Conservation (phyloP, 345 rosid genomes). For the Aurinia saxatilis region DNA sequence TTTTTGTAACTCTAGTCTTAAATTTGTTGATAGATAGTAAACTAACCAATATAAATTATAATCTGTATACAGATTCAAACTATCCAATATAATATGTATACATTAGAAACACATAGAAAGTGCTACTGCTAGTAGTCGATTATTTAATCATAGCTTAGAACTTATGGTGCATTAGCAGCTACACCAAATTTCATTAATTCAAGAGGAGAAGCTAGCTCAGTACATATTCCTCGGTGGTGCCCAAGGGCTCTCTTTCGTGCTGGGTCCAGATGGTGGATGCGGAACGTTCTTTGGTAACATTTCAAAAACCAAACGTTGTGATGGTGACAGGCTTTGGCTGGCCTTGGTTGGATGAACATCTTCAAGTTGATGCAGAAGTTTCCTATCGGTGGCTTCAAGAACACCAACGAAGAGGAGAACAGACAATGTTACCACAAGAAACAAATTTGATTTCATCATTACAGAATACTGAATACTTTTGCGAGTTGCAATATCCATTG, state of each 20-base stretch:
- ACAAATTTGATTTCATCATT: not conserved
- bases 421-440: not conserved
- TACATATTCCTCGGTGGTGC: not conserved
- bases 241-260: not conserved
- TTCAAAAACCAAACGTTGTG: not conserved
- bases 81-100: too few relatives aligned
- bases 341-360: too few relatives aligned
- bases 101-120: too few relatives aligned
- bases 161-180: too few relatives aligned
- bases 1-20: too few relatives aligned
- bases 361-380: not conserved
- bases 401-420: not conserved
- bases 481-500: not conserved
- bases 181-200: too few relatives aligned
- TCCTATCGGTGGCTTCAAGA: not conserved
- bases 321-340: too few relatives aligned
- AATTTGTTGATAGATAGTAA: too few relatives aligned
- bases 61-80: too few relatives aligned
- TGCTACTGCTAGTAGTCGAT: too few relatives aligned
- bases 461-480: not conserved
- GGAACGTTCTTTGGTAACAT: slow-evolving; percentile 15
- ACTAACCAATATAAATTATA: too few relatives aligned
- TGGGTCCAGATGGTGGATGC: slow-evolving; percentile 14
- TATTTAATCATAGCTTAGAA: too few relatives aligned
- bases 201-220: not conserved